Conservation (phyloP, 352 stramenopile genomes). For the Phytopythium aichiense region DNA sequence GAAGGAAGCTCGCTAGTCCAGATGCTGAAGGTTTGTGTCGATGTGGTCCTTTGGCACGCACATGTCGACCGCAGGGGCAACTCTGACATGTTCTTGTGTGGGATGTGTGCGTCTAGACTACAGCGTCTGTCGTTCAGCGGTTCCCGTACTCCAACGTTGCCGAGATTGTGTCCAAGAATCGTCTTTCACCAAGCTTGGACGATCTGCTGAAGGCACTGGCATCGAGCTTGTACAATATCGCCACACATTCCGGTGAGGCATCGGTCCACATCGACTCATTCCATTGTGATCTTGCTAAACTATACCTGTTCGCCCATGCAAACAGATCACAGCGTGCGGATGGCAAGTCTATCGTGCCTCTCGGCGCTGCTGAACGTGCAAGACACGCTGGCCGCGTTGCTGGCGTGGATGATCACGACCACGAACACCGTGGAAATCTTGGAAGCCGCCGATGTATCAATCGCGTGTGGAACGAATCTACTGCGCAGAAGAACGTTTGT, state of each 20-base stretch:
- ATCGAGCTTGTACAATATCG: conserved; percentile 61
- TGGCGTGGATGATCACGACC: conserved; percentile 71
- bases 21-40: conserved; percentile 52
- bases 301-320: background rate
- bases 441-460: conserved; percentile 53
- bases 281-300: background rate
- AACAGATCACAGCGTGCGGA: conserved; percentile 72
- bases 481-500: conserved; percentile 68
- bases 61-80: background rate
- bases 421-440: conserved; percentile 41
- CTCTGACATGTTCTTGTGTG: conserved; percentile 2
- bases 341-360: conserved; percentile 76
- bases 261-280: background rate
- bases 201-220: conserved; percentile 66
- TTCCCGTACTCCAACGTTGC: conserved; percentile 73
- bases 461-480: conserved; percentile 52
- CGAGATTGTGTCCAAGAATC: conserved; percentile 38
- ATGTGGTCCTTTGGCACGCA: background rate
- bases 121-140: conserved; percentile 67
- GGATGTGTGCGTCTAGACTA: conserved; percentile 28
- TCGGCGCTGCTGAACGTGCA: conserved; percentile 73
- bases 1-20: conserved; percentile 53
- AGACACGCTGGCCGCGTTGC: conserved; percentile 49
- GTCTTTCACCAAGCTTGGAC: conserved; percentile 48
- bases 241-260: conserved; percentile 47